Base-by-base conservation (phyloP, 1,139 yeast genomes). In the Schwanniomyces etchellsii region DNA sequence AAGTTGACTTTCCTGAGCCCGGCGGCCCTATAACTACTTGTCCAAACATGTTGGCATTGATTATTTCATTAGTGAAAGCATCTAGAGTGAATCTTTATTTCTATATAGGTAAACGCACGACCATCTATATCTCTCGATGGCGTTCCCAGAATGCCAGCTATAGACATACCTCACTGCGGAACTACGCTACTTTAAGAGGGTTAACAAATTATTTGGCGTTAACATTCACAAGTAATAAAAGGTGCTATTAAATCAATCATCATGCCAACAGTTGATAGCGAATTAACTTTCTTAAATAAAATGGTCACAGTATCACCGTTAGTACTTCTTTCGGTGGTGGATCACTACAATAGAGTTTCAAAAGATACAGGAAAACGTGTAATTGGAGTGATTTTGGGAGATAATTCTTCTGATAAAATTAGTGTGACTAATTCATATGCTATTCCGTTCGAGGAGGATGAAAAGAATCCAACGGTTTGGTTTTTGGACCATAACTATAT, bases 1-100 rank as follows among this genome's bases (percentile, higher is more conserved):
- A 93, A 0, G 98, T 93, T 0, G 96, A 85, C 50, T 93, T 93
- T 2, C 99, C 99, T 0, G 95, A 74, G 2, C 98, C 99, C 0
- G 99, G 98, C 0, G 98, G 97, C 0, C 99, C 99, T 22, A 93
- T 85, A 10, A 91, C 91, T 14, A 91, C 75, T 56, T 91, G 96
- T 2, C 95, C 96, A 55, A 85, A 89, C 64, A 67, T 66, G n/a
- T 16, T 20, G 4, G n/a, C n/a, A n/a, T n/a, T n/a, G n/a, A n/a
- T n/a, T n/a, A n/a, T n/a, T n/a, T n/a, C 16, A 16, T 16, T n/a
- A n/a, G n/a, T n/a, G n/a, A n/a, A n/a, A n/a, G n/a, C n/a, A n/a
- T n/a, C n/a, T n/a, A n/a, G n/a, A n/a, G n/a, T n/a, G n/a, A 13
- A 13, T 23, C 13, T 23, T 9, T 23, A 7, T 23, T 14, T 23